phyloP scores from a whole-genome alignment of 192 early-diverging fungal species.

The Rhizoclosmatium sp. region DNA sequence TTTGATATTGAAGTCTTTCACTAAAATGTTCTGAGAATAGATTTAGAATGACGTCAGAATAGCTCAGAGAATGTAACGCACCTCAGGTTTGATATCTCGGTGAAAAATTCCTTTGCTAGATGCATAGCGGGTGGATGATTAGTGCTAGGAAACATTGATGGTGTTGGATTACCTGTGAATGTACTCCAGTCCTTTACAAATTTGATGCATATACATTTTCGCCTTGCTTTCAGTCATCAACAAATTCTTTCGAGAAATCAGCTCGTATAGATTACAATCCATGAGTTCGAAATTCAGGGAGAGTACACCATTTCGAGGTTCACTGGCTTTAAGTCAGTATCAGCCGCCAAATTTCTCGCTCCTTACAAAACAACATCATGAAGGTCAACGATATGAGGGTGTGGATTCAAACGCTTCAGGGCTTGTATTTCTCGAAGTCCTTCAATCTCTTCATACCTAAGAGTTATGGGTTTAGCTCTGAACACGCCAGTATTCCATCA shows the following conservation, averaged over 20 bases:
- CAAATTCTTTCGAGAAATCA: slow-evolving; percentile 59
- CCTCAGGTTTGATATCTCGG: slow-evolving; percentile 70
- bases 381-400: slow-evolving; percentile 61
- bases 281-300: slow-evolving; percentile 69
- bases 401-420: slow-evolving; percentile 60
- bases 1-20: slow-evolving; percentile 62
- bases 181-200: slow-evolving; percentile 66
- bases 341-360: neutral
- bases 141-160: slow-evolving; percentile 1
- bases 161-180: slow-evolving; percentile 57
- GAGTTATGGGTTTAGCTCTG: too few species aligned
- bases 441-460: slow-evolving; percentile 63
- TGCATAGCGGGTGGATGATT: neutral
- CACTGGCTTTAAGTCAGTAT: slow-evolving; percentile 48
- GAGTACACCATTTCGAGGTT: slow-evolving; percentile 61
- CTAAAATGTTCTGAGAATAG: slow-evolving; percentile 59
- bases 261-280: slow-evolving; percentile 72
- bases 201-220: slow-evolving; percentile 65
- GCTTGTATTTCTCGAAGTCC: slow-evolving; percentile 69
- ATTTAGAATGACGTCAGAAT: neutral
- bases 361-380: slow-evolving; percentile 65
- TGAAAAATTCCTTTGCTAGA: slow-evolving; percentile 69
- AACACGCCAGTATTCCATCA: neutral
- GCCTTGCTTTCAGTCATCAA: slow-evolving; percentile 60
- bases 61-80: slow-evolving; percentile 14